Evolutionary conservation across 2,329 filamentous ascomycete genomes (phyloP).

Genomic region (Aspergillus sp.): DNA sequence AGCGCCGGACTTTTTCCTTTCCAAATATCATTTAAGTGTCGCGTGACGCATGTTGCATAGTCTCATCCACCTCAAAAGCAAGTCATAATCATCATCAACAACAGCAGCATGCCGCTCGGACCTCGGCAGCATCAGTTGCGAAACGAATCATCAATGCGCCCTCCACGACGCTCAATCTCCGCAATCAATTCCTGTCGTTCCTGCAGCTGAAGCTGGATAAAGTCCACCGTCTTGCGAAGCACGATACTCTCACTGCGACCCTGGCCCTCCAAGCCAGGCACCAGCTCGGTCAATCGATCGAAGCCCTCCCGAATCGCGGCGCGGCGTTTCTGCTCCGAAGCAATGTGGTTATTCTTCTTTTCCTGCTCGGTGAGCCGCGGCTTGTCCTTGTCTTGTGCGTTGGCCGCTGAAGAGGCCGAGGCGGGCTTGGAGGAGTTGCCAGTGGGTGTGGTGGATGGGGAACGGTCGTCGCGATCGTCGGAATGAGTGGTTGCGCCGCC

Average conservation of each 20-base stretch:
- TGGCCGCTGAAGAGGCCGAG: slow-evolving; percentile 6
- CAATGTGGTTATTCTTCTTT: slow-evolving; percentile 74
- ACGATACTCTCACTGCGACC: slow-evolving; percentile 84
- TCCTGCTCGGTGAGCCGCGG: slow-evolving; percentile 68
- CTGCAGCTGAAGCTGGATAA: slow-evolving; percentile 62
- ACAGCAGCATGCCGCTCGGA: background rate
- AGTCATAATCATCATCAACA: background rate
- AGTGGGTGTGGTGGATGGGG: slow-evolving; percentile 35
- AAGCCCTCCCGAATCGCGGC: slow-evolving; percentile 81
- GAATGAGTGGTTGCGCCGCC: slow-evolving; percentile 26
- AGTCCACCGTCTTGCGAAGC: slow-evolving; percentile 70
- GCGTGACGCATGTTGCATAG: background rate
- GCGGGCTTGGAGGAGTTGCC: slow-evolving; percentile 29
- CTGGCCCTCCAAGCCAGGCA: slow-evolving; percentile 79
- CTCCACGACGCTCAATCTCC: slow-evolving; percentile 61
- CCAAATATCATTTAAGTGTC: background rate
- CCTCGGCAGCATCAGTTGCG: slow-evolving; percentile 22
- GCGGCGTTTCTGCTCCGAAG: slow-evolving; percentile 65
- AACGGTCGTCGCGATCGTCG: slow-evolving; percentile 36
- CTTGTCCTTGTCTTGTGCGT: slow-evolving; percentile 51
- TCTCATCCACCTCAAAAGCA: background rate
- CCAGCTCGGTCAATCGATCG: slow-evolving; percentile 75
- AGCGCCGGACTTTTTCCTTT: background rate
- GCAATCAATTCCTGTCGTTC: slow-evolving; percentile 61
- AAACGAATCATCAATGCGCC: slow-evolving; percentile 51